Conservation (phyloP, 345 rosid species). For the Cardiospermum halicacabum region DNA sequence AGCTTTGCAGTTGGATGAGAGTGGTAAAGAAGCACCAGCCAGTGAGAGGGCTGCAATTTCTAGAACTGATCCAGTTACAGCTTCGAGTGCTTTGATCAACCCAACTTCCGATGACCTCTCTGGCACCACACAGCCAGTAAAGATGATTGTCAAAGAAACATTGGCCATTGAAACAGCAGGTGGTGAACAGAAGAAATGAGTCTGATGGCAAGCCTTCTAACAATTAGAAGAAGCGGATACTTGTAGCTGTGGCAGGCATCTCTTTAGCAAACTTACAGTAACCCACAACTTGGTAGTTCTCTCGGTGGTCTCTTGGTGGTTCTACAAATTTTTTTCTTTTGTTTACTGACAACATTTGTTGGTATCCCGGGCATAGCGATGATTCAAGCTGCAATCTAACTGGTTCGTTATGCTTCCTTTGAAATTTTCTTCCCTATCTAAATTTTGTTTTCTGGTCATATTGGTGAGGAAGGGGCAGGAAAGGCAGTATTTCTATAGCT, state of each 20-base stretch:
- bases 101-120: constrained; percentile 9
- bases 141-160: not conserved
- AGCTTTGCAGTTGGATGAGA: constrained; percentile 27
- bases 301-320: constrained; percentile 12
- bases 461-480: constrained; percentile 8
- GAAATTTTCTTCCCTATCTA: not conserved
- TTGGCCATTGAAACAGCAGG: constrained; percentile 6
- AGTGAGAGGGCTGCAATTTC: not conserved
- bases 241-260: constrained; percentile 15
- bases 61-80: constrained; percentile 7
- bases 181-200: constrained; percentile 7
- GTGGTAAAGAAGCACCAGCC: constrained; percentile 8
- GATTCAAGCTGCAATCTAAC: constrained; percentile 10
- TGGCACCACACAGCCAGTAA: not conserved
- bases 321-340: constrained; percentile 13
- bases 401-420: not conserved
- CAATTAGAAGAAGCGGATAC: constrained; percentile 19
- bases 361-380: not conserved
- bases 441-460: not conserved
- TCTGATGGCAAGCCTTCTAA: not conserved
- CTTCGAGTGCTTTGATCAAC: not conserved
- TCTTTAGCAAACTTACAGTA: constrained; percentile 13
- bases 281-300: too few relatives aligned
- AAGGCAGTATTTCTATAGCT: constrained; percentile 4
- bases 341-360: constrained; percentile 19